Conservation (phyloP, 192 early-diverging fungal species). For the Coemansia sp. region DNA sequence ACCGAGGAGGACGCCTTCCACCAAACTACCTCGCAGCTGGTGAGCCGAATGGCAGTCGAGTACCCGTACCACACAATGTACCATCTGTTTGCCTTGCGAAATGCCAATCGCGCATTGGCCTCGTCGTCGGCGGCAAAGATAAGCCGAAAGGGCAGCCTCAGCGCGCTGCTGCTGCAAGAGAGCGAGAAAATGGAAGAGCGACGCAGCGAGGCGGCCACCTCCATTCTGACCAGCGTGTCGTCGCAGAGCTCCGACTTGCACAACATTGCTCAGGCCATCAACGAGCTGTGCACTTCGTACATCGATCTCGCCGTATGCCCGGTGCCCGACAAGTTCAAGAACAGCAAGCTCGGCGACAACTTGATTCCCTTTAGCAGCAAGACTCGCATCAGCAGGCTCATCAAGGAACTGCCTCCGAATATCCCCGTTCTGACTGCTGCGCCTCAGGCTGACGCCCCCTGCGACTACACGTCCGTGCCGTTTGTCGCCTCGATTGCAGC, state of each 20-base stretch:
- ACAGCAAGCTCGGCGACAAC: constrained; percentile 24
- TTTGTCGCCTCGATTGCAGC: constrained; percentile 35
- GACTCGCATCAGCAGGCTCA: constrained; percentile 30
- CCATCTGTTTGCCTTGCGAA: constrained; percentile 51
- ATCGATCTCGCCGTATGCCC: constrained; percentile 43
- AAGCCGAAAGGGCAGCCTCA: constrained; percentile 13
- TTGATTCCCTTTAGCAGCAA: constrained; percentile 30
- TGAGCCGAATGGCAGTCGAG: constrained; percentile 41
- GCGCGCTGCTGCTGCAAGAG: constrained; percentile 21
- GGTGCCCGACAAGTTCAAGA: constrained; percentile 46
- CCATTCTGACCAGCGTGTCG: constrained; percentile 25
- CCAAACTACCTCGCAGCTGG: constrained; percentile 17
- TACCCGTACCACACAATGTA: constrained; percentile 51
- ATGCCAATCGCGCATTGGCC: constrained; percentile 38
- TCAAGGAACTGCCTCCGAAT: constrained; percentile 33
- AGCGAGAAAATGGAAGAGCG: constrained; percentile 47
- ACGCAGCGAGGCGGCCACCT: constrained; percentile 41
- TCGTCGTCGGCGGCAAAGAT: background rate
- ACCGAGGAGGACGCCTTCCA: constrained; percentile 37
- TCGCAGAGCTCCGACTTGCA: constrained; percentile 16
- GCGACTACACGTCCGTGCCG: constrained; percentile 45
- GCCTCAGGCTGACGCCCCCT: constrained; percentile 25
- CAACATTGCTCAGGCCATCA: constrained; percentile 36
- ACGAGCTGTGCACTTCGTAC: constrained; percentile 41
- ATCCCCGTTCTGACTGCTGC: constrained; percentile 43